phyloP scores from a whole-genome alignment of 2,329 filamentous ascomycete species.

The Fusarium floridanum region DNA sequence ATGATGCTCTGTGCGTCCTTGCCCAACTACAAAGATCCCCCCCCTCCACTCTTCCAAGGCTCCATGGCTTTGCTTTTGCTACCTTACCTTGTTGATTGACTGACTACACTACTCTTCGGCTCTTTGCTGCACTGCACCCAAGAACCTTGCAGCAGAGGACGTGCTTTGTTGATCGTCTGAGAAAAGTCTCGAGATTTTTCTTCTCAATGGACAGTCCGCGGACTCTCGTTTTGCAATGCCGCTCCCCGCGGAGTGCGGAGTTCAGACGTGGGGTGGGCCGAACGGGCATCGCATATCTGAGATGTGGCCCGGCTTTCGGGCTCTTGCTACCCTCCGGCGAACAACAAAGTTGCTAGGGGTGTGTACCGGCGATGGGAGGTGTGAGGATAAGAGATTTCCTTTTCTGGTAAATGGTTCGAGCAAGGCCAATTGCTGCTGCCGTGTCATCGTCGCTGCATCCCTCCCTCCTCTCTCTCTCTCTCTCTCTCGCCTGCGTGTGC shows the following conservation, averaged over 20 bases:
- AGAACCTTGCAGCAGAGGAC: neutral
- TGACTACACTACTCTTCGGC: neutral
- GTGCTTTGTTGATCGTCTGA: neutral
- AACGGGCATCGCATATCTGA: neutral
- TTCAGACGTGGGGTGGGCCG: constrained; percentile 20
- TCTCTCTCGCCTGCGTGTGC: neutral
- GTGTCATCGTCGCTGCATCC: neutral
- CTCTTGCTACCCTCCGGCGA: constrained; percentile 44
- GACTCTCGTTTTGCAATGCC: constrained; percentile 5
- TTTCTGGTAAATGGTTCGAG: constrained; percentile 10
- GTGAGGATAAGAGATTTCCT: neutral
- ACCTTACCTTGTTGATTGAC: neutral
- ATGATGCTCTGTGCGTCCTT: constrained; percentile 1
- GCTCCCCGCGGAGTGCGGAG: constrained; percentile 41
- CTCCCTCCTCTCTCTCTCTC: neutral
- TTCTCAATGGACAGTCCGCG: constrained; percentile 18
- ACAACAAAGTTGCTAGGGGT: constrained; percentile 14
- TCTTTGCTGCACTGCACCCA: neutral
- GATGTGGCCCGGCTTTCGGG: constrained; percentile 45
- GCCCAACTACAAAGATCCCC: constrained; percentile 1
- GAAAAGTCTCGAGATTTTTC: neutral
- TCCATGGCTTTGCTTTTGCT: neutral
- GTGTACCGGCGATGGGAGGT: constrained; percentile 2
- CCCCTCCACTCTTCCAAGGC: neutral
- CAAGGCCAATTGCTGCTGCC: neutral